A percentile compares a stretch with the other conserved stretches of the same genome.
These are phyloP conservation scores for Pittosporum tobira DNA, from an alignment of 129 eudicot species.

Conservation along the genomic window DNA sequence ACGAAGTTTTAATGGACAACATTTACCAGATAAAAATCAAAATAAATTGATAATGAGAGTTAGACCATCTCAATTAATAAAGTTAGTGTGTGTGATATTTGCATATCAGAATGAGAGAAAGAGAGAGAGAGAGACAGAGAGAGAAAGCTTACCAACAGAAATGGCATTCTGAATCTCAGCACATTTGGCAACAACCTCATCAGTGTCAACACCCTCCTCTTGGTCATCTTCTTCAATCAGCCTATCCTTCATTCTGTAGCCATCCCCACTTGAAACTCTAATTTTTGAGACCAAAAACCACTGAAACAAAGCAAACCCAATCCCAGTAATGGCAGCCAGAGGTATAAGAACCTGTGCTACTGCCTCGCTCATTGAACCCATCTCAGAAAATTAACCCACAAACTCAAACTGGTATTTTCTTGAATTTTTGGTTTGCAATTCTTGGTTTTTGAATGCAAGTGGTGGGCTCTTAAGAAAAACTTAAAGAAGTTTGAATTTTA, in stretches of 20 bases:
- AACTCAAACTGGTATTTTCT: neutral
- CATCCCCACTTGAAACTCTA: slow-evolving; percentile 21
- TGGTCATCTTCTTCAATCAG: slow-evolving; percentile 45
- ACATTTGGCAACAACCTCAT: slow-evolving; percentile 37
- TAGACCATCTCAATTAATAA: neutral
- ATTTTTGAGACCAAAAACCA: slow-evolving; percentile 44
- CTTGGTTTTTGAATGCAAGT: neutral
- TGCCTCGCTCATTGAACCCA: slow-evolving; percentile 34
- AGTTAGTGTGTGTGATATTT: too few species aligned
- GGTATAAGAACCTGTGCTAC: slow-evolving; percentile 34
- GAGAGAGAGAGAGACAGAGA: slow-evolving; percentile 6
- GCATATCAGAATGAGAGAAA: too few species aligned
- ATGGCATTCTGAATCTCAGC: slow-evolving; percentile 51
- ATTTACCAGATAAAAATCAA: neutral
- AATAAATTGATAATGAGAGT: neutral
- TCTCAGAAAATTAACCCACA: slow-evolving; percentile 1
- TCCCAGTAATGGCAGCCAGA: slow-evolving; percentile 35
- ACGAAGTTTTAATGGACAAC: neutral
- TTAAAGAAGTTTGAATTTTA: too few species aligned
- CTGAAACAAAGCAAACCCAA: slow-evolving; percentile 38
- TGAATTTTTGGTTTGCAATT: neutral
- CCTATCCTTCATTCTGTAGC: slow-evolving; percentile 18
- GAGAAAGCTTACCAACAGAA: slow-evolving; percentile 31
- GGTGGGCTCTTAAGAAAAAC: neutral
- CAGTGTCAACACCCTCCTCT: slow-evolving; percentile 35